Percentiles rank a stretch among this genome's conserved stretches.
phyloP scores from a whole-genome alignment of 148 eudicot species.

The Rhododendron kiyosumense region DNA sequence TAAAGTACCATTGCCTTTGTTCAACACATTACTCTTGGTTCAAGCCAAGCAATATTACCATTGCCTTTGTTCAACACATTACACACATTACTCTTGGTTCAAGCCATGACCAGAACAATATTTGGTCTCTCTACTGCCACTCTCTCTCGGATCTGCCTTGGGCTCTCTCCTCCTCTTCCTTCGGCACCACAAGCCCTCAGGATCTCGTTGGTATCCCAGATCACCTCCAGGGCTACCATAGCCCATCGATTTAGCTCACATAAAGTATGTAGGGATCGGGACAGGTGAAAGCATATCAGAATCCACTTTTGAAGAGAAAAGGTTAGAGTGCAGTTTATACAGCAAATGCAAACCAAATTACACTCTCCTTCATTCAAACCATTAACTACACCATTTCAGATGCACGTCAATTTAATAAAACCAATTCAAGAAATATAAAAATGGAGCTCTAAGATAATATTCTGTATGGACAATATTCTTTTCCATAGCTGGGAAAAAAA shows the following conservation, averaged over 20 bases:
- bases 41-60: neutral
- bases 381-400: neutral
- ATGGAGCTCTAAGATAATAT: too few species aligned
- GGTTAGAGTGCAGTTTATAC: neutral
- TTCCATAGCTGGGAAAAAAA: too few species aligned
- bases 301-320: neutral
- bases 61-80: neutral
- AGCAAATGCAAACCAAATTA: neutral
- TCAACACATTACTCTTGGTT: neutral
- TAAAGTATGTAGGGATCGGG: neutral
- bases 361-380: neutral
- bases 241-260: neutral
- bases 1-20: neutral
- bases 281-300: neutral
- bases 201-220: neutral
- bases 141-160: neutral
- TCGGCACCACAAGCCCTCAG: neutral
- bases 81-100: neutral
- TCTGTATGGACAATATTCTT: neutral
- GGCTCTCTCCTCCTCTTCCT: neutral
- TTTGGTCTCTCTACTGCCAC: neutral
- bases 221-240: neutral
- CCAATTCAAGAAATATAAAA: neutral
- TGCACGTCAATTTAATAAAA: neutral
- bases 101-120: neutral